Percentiles rank a stretch among this genome's conserved stretches.
These are phyloP conservation scores for Lepidium didymum DNA, from an alignment of 345 rosid genomes.

Conservation along the genomic window DNA sequence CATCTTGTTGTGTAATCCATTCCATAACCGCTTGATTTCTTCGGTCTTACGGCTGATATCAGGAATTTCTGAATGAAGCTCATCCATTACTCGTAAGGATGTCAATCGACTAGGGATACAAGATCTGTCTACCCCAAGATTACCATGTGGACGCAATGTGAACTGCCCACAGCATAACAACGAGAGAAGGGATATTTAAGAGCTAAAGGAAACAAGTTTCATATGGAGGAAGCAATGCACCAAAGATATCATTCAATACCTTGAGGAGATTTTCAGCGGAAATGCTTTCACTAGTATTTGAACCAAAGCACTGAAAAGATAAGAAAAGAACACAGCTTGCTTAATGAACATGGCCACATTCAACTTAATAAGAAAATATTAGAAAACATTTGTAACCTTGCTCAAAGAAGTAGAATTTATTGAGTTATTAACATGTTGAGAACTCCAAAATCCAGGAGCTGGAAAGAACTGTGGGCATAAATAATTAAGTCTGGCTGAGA, in stretches of 20 bases:
- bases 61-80: constrained; percentile 67
- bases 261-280: constrained; percentile 94
- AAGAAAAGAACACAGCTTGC: constrained; percentile 17
- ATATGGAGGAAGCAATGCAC: background rate
- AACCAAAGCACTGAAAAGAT: constrained; percentile 37
- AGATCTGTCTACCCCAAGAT: constrained; percentile 83
- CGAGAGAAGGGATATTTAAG: constrained; percentile 7
- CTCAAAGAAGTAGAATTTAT: constrained; percentile 19
- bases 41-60: constrained; percentile 59
- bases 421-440: constrained; percentile 26
- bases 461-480: constrained; percentile 98
- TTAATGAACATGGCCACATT: background rate
- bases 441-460: constrained; percentile 75
- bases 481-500: constrained; percentile 79
- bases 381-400: constrained; percentile 47
- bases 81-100: constrained; percentile 47
- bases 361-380: background rate
- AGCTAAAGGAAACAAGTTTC: constrained; percentile 1
- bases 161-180: constrained; percentile 45
- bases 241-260: constrained; percentile 37
- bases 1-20: constrained; percentile 29
- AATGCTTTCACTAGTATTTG: constrained; percentile 34
- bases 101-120: constrained; percentile 48
- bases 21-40: constrained; percentile 51
- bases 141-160: constrained; percentile 85